These are phyloP conservation scores for Rhinocladiella similis DNA, from an alignment of 2,329 filamentous ascomycete genomes.

Conservation along the genomic window DNA sequence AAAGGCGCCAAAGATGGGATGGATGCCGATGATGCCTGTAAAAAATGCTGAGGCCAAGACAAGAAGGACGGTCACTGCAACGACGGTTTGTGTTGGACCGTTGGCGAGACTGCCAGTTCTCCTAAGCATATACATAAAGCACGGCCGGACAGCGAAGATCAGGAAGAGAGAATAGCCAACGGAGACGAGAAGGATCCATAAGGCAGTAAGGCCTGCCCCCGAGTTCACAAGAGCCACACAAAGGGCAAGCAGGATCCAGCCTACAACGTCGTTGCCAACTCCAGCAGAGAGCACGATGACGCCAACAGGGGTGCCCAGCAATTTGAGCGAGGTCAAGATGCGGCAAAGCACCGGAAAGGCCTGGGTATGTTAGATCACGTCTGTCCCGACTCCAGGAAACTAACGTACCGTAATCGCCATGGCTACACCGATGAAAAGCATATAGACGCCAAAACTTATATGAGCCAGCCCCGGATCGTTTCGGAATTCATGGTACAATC, in stretches of 20 bases:
- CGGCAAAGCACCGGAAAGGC: conserved; percentile 88
- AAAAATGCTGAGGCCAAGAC: conserved; percentile 81
- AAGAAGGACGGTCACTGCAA: conserved; percentile 78
- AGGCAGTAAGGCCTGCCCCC: conserved; percentile 73
- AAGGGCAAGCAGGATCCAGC: conserved; percentile 89
- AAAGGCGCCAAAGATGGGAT: conserved; percentile 93
- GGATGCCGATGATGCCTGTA: conserved; percentile 85
- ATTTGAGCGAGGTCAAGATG: conserved; percentile 86
- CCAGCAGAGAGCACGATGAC: conserved; percentile 87
- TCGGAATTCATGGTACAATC: conserved; percentile 73
- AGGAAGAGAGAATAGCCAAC: conserved; percentile 77
- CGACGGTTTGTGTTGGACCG: conserved; percentile 81
- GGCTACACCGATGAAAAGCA: conserved; percentile 87
- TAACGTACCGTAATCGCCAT: conserved; percentile 77
- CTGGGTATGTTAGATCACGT: conserved; percentile 34
- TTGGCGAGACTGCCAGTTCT: conserved; percentile 78
- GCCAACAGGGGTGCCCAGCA: conserved; percentile 79
- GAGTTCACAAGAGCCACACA: conserved; percentile 94
- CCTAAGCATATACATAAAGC: conserved; percentile 71
- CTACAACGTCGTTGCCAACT: conserved; percentile 87
- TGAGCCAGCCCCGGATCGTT: conserved; percentile 56
- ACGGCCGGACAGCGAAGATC: conserved; percentile 69
- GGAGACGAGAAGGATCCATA: conserved; percentile 78
- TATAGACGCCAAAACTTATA: conserved; percentile 62
- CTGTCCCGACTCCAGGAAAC: neutral